Evolutionary conservation across 768 basidiomycete species (phyloP).

Genomic region (Epithele typhae): DNA sequence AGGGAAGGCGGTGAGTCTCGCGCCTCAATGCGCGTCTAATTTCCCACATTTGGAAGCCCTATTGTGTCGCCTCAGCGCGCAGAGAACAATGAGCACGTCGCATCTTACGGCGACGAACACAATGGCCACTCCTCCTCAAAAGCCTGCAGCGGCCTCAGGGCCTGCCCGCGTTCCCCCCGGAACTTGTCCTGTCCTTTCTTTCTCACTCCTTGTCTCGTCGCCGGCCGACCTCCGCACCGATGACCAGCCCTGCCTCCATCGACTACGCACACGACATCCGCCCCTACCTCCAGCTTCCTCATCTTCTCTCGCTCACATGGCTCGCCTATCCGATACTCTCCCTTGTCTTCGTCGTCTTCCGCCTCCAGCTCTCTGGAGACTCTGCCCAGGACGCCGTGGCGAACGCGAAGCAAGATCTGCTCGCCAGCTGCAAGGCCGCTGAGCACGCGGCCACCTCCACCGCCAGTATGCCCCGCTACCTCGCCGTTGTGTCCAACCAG

Average conservation of each 20-base stretch:
- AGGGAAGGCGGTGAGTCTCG: no score
- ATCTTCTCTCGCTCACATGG: conserved; percentile 84
- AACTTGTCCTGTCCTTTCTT: conserved; percentile 15
- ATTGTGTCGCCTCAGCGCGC: conserved; percentile 4
- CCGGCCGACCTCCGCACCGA: conserved; percentile 25
- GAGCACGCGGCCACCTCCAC: conserved; percentile 78
- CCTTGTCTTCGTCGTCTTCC: conserved; percentile 82
- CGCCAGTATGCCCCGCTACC: conserved; percentile 83
- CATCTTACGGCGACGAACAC: conserved; percentile 12
- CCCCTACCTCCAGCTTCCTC: conserved; percentile 80
- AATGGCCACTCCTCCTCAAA: conserved; percentile 19
- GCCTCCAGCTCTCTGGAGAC: conserved; percentile 68
- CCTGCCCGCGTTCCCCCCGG: conserved; percentile 10
- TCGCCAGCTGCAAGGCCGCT: conserved; percentile 82
- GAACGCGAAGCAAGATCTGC: conserved; percentile 69
- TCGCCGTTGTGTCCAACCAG: conserved; percentile 81
- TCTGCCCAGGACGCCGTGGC: conserved; percentile 64
- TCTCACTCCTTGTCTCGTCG: conserved; percentile 21
- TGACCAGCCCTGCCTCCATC: conserved; percentile 15
- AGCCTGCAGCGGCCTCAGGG: not conserved
- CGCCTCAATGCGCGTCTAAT: no score
- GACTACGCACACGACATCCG: conserved; percentile 41
- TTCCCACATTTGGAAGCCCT: conserved; percentile 8
- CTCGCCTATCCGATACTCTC: conserved; percentile 90
- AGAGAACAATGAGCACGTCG: conserved; percentile 15